A percentile compares a stretch with the other conserved stretches of the same genome.
Evolutionary conservation across 257 asterid species (phyloP).

Genomic region (Scutellaria baicalensis): DNA sequence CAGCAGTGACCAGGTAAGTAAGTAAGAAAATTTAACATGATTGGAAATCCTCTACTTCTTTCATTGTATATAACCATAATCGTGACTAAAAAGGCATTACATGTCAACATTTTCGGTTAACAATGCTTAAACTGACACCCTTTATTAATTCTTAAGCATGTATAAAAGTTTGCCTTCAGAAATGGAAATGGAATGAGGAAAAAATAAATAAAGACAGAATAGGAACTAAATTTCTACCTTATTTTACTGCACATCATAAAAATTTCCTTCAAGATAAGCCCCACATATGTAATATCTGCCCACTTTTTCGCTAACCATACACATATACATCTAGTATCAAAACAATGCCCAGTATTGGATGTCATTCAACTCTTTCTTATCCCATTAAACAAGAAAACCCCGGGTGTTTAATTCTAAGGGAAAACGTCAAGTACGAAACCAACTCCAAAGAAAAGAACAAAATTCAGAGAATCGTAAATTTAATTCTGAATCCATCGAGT

Average conservation of each 20-base stretch:
- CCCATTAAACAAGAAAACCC: not conserved
- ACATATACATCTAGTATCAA: not conserved
- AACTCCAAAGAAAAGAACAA: not conserved
- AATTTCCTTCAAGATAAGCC: not conserved
- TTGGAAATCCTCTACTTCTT: not conserved
- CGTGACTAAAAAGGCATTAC: not conserved
- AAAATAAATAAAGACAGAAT: not conserved
- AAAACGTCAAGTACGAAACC: not conserved
- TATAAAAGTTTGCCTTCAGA: not conserved
- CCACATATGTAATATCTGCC: not conserved
- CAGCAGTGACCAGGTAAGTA: not conserved
- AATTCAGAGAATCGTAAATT: not conserved
- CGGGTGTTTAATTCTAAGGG: not conserved
- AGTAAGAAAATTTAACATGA: not conserved
- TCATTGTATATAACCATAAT: not conserved
- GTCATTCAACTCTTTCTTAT: conserved; percentile 1
- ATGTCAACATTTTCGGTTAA: not conserved
- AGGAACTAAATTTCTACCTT: not conserved
- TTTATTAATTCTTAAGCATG: not conserved
- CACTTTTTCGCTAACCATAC: not conserved
- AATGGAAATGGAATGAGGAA: not conserved
- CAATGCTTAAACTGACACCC: not conserved
- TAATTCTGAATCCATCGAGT: not conserved
- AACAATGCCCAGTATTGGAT: not conserved
- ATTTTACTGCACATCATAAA: not conserved